Evolutionary conservation across 495 filamentous ascomycete genomes (phyloP).

Genomic region (Daldinia concentrica): DNA sequence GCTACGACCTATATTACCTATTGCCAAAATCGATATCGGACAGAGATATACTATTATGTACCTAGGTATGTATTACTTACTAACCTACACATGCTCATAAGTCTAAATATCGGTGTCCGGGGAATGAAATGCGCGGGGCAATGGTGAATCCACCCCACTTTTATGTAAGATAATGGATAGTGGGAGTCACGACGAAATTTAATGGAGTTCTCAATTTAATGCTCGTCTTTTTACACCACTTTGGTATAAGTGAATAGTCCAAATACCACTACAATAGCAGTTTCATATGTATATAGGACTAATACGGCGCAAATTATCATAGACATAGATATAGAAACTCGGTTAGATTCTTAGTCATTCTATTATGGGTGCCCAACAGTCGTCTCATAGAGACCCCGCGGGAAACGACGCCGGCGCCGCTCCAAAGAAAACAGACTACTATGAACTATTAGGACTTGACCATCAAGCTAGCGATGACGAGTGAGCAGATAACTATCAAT

Average conservation of each 20-base stretch:
- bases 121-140: neutral
- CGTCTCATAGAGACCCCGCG: slow-evolving; percentile 58
- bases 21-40: no score
- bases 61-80: no score
- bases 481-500: slow-evolving; percentile 58
- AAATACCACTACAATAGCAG: neutral
- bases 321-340: neutral
- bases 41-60: no score
- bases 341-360: slow-evolving; percentile 1
- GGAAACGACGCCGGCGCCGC: slow-evolving; percentile 13
- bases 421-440: slow-evolving; percentile 80
- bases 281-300: neutral
- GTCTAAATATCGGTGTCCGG: neutral
- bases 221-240: neutral
- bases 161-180: neutral
- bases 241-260: neutral
- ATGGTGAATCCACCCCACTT: neutral
- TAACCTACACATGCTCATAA: no score
- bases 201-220: neutral
- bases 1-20: no score
- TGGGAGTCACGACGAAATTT: neutral
- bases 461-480: slow-evolving; percentile 81
- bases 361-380: slow-evolving; percentile 85
- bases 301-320: neutral
- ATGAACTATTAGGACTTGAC: slow-evolving; percentile 83